phyloP scores from a whole-genome alignment of 2,329 filamentous ascomycete genomes.

The Rhynchosporium graminicola region DNA sequence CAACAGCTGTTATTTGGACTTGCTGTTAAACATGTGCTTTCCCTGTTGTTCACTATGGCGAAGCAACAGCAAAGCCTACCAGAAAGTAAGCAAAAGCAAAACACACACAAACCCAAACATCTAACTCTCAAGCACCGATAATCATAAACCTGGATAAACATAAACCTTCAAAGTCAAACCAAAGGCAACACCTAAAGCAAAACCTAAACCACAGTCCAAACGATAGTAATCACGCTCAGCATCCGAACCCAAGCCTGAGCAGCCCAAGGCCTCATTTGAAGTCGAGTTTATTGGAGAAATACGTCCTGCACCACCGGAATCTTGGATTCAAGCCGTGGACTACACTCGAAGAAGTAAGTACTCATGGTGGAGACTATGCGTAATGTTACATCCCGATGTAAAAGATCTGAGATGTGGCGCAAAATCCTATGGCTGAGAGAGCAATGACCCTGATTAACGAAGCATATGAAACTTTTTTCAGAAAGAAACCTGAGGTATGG shows the following conservation, averaged over 20 bases:
- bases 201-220: background rate
- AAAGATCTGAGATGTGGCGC: conserved; percentile 1
- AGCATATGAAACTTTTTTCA: background rate
- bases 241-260: background rate
- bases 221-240: no score
- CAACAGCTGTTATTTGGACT: no score
- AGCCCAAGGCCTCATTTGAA: background rate
- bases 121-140: no score
- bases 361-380: background rate
- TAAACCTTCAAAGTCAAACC: background rate
- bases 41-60: no score
- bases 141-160: no score
- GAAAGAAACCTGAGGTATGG: background rate
- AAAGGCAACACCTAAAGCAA: background rate
- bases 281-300: background rate
- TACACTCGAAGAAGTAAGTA: background rate
- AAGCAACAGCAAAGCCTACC: no score
- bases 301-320: conserved; percentile 11
- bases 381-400: background rate
- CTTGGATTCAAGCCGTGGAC: conserved; percentile 5
- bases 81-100: no score
- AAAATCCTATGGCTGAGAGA: background rate
- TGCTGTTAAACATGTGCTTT: no score
- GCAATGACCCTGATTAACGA: background rate
- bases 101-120: no score